A percentile compares a stretch with the other conserved stretches of the same genome.
Evolutionary conservation across 768 basidiomycete species (phyloP).

Genomic region (Rhodotorula kratochvilovae): DNA sequence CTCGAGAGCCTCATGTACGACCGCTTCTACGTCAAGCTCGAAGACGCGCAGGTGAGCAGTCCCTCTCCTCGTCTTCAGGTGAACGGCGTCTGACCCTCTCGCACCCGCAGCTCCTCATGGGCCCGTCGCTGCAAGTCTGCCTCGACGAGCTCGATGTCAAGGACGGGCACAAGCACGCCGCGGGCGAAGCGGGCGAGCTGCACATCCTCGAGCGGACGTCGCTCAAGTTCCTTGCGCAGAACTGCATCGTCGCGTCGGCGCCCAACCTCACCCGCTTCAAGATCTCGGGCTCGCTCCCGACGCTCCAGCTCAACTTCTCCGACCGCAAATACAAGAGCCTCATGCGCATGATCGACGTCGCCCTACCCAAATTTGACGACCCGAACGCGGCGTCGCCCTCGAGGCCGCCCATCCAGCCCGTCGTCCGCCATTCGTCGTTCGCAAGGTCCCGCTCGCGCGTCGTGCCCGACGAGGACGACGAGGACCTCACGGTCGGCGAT

Average conservation of each 20-base stretch:
- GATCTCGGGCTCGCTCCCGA: conserved; percentile 79
- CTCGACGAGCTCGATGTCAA: conserved; percentile 63
- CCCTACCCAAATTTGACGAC: conserved; percentile 72
- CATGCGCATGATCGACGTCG: conserved; percentile 86
- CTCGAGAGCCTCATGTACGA: conserved; percentile 96
- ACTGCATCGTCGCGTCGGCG: conserved; percentile 81
- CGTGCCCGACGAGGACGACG: conserved; percentile 58
- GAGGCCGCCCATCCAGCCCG: conserved; percentile 6
- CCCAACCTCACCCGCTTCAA: conserved; percentile 82
- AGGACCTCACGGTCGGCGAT: conserved; percentile 45
- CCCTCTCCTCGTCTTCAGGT: not conserved
- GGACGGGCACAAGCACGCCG: conserved; percentile 41
- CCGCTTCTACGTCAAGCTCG: conserved; percentile 70
- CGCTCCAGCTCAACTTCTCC: conserved; percentile 80
- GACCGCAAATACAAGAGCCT: conserved; percentile 85
- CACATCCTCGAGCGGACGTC: conserved; percentile 90
- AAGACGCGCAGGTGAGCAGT: conserved; percentile 75
- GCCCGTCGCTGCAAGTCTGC: conserved; percentile 74
- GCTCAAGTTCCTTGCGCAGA: conserved; percentile 81
- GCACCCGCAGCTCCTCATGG: conserved; percentile 71
- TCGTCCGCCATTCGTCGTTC: conserved; percentile 27
- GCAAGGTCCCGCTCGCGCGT: conserved; percentile 52
- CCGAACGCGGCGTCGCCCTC: conserved; percentile 15
- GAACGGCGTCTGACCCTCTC: not conserved
- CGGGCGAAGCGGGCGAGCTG: conserved; percentile 51